Evolutionary conservation across 148 eudicot genomes (phyloP).

Genomic region (Cornus kousa): DNA sequence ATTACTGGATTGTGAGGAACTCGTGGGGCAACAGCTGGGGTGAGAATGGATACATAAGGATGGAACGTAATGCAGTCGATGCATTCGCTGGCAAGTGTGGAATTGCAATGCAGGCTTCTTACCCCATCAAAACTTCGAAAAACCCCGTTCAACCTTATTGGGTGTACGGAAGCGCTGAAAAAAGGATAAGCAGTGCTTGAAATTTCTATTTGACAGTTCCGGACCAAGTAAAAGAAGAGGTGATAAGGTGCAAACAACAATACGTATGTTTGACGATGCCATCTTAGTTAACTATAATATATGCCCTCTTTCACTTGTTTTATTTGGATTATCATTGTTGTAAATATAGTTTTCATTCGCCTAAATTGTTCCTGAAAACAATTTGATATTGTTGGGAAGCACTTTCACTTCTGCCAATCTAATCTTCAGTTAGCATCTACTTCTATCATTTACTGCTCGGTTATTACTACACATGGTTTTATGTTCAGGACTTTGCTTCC

Average conservation of each 20-base stretch:
- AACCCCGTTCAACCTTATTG: conserved; percentile 25
- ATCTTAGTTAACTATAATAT: conserved; percentile 1
- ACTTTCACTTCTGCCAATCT: background rate
- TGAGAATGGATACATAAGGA: conserved; percentile 73
- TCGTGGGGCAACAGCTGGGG: conserved; percentile 94
- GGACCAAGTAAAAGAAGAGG: background rate
- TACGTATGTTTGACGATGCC: background rate
- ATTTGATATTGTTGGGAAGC: background rate
- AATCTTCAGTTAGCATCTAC: background rate
- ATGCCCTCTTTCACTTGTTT: background rate
- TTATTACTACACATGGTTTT: too few relatives aligned
- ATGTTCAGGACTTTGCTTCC: too few relatives aligned
- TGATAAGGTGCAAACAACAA: background rate
- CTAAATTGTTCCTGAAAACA: background rate
- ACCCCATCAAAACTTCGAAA: conserved; percentile 52
- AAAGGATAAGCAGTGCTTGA: conserved; percentile 38
- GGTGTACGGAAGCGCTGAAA: conserved; percentile 18
- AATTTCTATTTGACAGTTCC: background rate
- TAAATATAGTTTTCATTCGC: background rate
- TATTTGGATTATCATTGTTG: background rate
- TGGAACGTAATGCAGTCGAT: conserved; percentile 49
- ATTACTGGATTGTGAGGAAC: conserved; percentile 91
- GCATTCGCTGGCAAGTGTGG: conserved; percentile 71
- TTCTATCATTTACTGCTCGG: background rate
- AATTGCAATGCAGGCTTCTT: conserved; percentile 79